Conservation (phyloP, 768 basidiomycete species). For the Dictyophora rubrovolvata region DNA sequence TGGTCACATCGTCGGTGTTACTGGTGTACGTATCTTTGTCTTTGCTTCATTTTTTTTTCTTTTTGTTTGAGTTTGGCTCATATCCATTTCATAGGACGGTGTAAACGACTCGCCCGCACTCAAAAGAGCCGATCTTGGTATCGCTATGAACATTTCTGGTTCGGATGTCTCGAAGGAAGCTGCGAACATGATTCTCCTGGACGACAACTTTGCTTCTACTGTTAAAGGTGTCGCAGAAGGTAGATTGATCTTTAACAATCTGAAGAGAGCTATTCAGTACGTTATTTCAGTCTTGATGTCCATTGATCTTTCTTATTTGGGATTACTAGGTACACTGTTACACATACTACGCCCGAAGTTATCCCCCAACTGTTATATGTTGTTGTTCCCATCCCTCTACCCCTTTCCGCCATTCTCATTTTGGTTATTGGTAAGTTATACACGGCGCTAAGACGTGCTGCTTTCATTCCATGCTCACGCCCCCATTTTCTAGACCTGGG, state of each 20-base stretch:
- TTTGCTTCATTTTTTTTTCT: neutral
- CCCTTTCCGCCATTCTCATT: conserved; percentile 58
- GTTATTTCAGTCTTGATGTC: conserved; percentile 10
- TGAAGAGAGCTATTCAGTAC: conserved; percentile 62
- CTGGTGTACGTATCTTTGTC: conserved; percentile 29
- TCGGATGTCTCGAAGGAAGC: conserved; percentile 69
- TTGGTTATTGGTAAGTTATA: conserved; percentile 48
- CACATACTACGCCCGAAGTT: conserved; percentile 61
- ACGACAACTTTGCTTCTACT: conserved; percentile 66
- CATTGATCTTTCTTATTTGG: neutral
- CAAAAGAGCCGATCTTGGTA: conserved; percentile 64
- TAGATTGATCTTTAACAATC: conserved; percentile 58
- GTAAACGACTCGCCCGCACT: conserved; percentile 65
- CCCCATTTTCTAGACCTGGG: conserved; percentile 43
- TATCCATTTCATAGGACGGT: conserved; percentile 32
- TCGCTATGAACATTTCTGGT: conserved; percentile 68
- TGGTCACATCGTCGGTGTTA: conserved; percentile 64
- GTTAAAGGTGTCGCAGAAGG: conserved; percentile 65
- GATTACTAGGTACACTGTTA: conserved; percentile 42
- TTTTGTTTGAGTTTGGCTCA: neutral
- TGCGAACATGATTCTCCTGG: conserved; percentile 57
- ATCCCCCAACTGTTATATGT: conserved; percentile 62
- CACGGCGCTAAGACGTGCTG: neutral
- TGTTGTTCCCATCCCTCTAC: conserved; percentile 56
- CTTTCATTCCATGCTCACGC: neutral